These are phyloP conservation scores for Aureobasidium sp. DNA, from an alignment of 2,329 filamentous ascomycete species.

Conservation along the genomic window DNA sequence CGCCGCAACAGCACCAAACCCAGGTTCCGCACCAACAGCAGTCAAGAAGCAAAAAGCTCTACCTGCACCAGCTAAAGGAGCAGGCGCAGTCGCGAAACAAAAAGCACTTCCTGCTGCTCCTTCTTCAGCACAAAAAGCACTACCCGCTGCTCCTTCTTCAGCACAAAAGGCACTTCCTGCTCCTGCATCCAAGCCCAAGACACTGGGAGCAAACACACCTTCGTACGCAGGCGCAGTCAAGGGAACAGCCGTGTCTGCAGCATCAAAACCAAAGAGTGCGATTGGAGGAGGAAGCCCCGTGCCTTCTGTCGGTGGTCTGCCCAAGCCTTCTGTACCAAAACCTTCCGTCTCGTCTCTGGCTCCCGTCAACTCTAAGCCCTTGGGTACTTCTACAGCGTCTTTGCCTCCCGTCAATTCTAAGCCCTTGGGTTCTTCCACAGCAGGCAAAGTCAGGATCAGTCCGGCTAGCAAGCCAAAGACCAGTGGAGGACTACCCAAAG, in stretches of 20 bases:
- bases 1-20: conserved; percentile 23
- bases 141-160: conserved; percentile 9
- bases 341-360: background rate
- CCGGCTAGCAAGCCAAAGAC: conserved; percentile 15
- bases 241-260: background rate
- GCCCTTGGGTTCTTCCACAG: background rate
- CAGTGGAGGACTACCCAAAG: conserved; percentile 4
- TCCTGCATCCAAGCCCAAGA: conserved; percentile 17
- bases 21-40: conserved; percentile 15
- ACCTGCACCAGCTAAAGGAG: conserved; percentile 10
- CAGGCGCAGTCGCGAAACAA: conserved; percentile 11
- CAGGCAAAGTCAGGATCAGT: conserved; percentile 15
- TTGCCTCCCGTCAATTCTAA: background rate
- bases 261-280: background rate
- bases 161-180: conserved; percentile 14
- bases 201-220: background rate
- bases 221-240: background rate
- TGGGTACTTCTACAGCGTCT: background rate
- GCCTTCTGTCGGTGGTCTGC: background rate
- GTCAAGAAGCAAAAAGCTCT: conserved; percentile 13
- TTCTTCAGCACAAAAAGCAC: conserved; percentile 8
- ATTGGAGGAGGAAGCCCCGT: background rate
- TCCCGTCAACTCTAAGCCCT: background rate
- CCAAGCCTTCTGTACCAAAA: background rate
- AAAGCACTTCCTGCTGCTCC: conserved; percentile 9